A percentile compares a stretch with the other conserved stretches of the same genome.
These are phyloP conservation scores for Salix caprea DNA, from an alignment of 345 rosid genomes.

Conservation along the genomic window DNA sequence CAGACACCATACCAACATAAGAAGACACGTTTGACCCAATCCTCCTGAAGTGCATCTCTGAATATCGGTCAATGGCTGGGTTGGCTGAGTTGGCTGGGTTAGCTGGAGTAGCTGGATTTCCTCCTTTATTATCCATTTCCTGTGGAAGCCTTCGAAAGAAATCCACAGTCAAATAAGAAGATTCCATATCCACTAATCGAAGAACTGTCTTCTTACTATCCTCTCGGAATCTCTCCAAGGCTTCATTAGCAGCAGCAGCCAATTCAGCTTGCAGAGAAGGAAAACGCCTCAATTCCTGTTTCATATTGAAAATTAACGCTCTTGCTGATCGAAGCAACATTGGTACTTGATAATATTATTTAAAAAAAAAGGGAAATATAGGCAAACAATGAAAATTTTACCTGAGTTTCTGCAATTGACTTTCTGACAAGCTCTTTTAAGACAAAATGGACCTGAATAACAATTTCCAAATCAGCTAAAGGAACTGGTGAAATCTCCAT, in stretches of 20 bases:
- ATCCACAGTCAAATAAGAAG: conserved; percentile 37
- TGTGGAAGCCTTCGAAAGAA: conserved; percentile 40
- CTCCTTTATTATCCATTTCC: conserved; percentile 32
- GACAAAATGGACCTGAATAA: conserved; percentile 34
- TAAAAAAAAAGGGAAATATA: background rate
- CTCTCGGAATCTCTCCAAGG: conserved; percentile 37
- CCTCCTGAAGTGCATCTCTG: conserved; percentile 39
- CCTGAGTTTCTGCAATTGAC: conserved; percentile 38
- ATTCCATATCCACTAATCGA: conserved; percentile 40
- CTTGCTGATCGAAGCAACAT: background rate
- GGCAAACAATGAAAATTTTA: background rate
- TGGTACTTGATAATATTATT: background rate
- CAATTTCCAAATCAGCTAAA: background rate
- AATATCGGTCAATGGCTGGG: conserved; percentile 24
- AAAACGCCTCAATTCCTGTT: conserved; percentile 35
- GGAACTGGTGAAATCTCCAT: background rate
- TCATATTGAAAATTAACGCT: background rate
- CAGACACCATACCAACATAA: conserved; percentile 34
- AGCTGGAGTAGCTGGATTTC: conserved; percentile 8
- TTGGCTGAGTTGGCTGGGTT: too few relatives aligned
- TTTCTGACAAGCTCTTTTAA: conserved; percentile 39
- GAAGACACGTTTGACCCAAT: conserved; percentile 37
- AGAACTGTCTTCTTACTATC: conserved; percentile 34
- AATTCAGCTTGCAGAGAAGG: conserved; percentile 35
- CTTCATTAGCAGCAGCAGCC: conserved; percentile 30